phyloP scores from a whole-genome alignment of 2,329 filamentous ascomycete species.

The Colletotrichum kahawae region DNA sequence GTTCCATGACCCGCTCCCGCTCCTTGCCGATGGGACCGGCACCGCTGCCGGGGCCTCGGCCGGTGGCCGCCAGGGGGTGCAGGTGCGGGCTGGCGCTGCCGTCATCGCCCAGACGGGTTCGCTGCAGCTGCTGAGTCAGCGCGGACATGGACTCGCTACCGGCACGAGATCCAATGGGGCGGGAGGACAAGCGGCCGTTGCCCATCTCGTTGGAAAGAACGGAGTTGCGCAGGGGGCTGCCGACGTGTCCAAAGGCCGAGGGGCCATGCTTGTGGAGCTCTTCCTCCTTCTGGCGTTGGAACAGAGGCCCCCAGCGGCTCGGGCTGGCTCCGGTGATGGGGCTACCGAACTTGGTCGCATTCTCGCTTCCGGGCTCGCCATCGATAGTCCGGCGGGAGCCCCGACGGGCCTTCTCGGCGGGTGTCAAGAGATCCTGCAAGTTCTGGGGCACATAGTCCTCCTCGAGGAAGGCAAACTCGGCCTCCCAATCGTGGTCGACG shows the following conservation, averaged over 20 bases:
- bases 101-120: slow-evolving; percentile 59
- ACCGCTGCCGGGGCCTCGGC: slow-evolving; percentile 43
- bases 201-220: slow-evolving; percentile 61
- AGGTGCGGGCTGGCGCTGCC: slow-evolving; percentile 52
- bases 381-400: slow-evolving; percentile 63
- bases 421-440: slow-evolving; percentile 69
- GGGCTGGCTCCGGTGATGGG: slow-evolving; percentile 61
- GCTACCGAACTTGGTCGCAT: slow-evolving; percentile 64
- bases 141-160: slow-evolving; percentile 61
- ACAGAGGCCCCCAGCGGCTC: slow-evolving; percentile 65
- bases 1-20: slow-evolving; percentile 50
- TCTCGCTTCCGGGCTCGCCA: slow-evolving; percentile 52
- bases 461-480: slow-evolving; percentile 76
- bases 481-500: slow-evolving; percentile 69
- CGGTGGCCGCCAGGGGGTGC: slow-evolving; percentile 51
- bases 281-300: slow-evolving; percentile 65
- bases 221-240: slow-evolving; percentile 69
- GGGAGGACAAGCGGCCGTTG: slow-evolving; percentile 38
- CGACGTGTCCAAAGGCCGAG: slow-evolving; percentile 70
- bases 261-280: slow-evolving; percentile 47
- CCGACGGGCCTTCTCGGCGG: slow-evolving; percentile 69
- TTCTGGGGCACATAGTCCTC: slow-evolving; percentile 86
- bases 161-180: slow-evolving; percentile 46
- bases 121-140: slow-evolving; percentile 66
- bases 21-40: slow-evolving; percentile 44